Evolutionary conservation across 139 green algal species (phyloP).

Genomic region (Coelastrella sp.): DNA sequence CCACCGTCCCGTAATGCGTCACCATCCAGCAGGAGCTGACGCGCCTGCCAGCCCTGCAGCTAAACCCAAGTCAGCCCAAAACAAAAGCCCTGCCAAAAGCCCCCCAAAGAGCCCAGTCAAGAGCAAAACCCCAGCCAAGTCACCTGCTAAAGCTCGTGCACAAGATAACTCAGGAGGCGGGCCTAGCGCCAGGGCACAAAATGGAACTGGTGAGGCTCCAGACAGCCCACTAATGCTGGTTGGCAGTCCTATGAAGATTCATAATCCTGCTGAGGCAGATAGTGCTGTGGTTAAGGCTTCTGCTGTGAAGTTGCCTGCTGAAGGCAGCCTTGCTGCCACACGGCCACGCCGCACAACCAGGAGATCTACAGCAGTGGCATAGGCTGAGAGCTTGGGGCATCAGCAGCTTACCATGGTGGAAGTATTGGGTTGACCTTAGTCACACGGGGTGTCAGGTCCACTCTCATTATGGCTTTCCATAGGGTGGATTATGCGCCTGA

Average conservation of each 20-base stretch:
- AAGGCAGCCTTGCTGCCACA: not conserved
- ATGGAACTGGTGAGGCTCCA: not conserved
- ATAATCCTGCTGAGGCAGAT: constrained; percentile 8
- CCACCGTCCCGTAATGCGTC: not conserved
- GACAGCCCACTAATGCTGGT: not conserved
- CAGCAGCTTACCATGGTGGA: too few relatives aligned
- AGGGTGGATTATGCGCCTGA: too few relatives aligned
- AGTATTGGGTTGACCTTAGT: too few relatives aligned
- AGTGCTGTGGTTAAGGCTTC: not conserved
- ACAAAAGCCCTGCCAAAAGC: not conserved
- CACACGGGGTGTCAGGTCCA: too few relatives aligned
- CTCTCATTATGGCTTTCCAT: too few relatives aligned
- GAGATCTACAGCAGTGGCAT: not conserved
- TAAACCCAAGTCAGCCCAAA: not conserved
- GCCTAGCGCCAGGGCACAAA: not conserved
- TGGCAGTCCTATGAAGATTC: not conserved
- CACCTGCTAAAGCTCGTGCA: not conserved
- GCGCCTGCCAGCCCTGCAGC: not conserved
- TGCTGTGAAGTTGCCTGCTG: not conserved
- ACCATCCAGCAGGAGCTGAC: not conserved
- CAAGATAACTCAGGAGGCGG: not conserved
- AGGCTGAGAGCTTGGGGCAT: too few relatives aligned
- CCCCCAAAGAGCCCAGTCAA: not conserved
- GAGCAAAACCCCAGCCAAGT: not conserved
- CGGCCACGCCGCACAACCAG: not conserved